A percentile compares a stretch with the other conserved stretches of the same genome.
phyloP scores from a whole-genome alignment of 345 rosid genomes.

The Hibiscus syriacus region DNA sequence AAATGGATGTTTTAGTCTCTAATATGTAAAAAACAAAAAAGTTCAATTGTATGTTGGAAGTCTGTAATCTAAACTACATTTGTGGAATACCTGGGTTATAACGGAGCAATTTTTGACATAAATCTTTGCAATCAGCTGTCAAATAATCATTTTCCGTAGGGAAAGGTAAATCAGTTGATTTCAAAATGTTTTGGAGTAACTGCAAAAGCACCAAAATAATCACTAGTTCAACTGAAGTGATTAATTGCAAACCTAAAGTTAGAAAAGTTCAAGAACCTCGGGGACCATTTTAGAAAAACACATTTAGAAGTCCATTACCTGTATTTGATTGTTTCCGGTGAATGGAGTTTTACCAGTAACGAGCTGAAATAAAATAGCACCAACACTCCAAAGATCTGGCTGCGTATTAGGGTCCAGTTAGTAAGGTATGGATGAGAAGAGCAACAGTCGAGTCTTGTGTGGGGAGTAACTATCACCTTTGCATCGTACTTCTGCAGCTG shows the following conservation, averaged over 20 bases:
- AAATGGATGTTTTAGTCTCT: neutral
- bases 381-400: slow-evolving; percentile 99
- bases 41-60: neutral
- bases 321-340: slow-evolving; percentile 81
- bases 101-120: slow-evolving; percentile 82
- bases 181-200: slow-evolving; percentile 90
- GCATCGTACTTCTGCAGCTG: slow-evolving; percentile 97
- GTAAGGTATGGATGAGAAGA: neutral
- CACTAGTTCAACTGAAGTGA: slow-evolving; percentile 4
- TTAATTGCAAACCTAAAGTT: neutral
- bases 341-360: slow-evolving; percentile 91
- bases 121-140: slow-evolving; percentile 67
- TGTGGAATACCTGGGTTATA: slow-evolving; percentile 71
- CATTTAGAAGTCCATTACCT: slow-evolving; percentile 36
- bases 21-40: neutral
- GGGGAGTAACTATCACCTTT: slow-evolving; percentile 47
- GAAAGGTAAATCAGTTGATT: slow-evolving; percentile 71
- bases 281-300: neutral
- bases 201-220: slow-evolving; percentile 25
- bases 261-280: neutral
- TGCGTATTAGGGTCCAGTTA: slow-evolving; percentile 46
- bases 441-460: slow-evolving; percentile 1
- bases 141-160: slow-evolving; percentile 52
- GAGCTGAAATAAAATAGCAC: slow-evolving; percentile 92
- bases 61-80: slow-evolving; percentile 1